Conservation (phyloP, 108 stramenopile species). For the Cyclotella kingstonii region DNA sequence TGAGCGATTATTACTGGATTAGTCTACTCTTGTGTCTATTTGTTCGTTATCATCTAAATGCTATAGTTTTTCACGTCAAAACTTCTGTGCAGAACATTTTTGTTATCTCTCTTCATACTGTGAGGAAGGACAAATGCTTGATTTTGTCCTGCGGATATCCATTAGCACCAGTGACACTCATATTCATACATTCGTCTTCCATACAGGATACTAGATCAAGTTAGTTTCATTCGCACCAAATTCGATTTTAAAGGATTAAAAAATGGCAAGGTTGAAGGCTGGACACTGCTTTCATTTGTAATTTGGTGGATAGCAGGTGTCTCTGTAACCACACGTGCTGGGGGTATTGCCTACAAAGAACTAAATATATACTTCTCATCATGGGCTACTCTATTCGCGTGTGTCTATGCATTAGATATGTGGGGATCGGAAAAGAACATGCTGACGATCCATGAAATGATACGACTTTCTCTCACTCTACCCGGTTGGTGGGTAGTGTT, state of each 20-base stretch:
- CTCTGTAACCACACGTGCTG: slow-evolving; percentile 19
- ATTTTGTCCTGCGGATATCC: neutral
- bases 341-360: slow-evolving; percentile 56
- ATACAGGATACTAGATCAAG: slow-evolving; percentile 43
- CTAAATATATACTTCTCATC: slow-evolving; percentile 62
- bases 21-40: too few species aligned
- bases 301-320: slow-evolving; percentile 57
- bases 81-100: slow-evolving; percentile 31
- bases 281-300: slow-evolving; percentile 35
- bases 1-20: neutral
- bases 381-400: slow-evolving; percentile 41
- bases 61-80: neutral
- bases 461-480: slow-evolving; percentile 51
- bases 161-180: neutral
- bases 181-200: neutral
- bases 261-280: slow-evolving; percentile 69
- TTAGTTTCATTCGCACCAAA: slow-evolving; percentile 20
- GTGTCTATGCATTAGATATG: slow-evolving; percentile 55
- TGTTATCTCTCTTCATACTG: slow-evolving; percentile 39
- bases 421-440: slow-evolving; percentile 64
- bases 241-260: slow-evolving; percentile 49
- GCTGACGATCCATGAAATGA: slow-evolving; percentile 56
- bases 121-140: slow-evolving; percentile 1
- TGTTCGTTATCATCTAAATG: neutral
- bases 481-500: slow-evolving; percentile 62